Evolutionary conservation across 2,329 filamentous ascomycete species (phyloP).

Genomic region (Botrytis deweyae): DNA sequence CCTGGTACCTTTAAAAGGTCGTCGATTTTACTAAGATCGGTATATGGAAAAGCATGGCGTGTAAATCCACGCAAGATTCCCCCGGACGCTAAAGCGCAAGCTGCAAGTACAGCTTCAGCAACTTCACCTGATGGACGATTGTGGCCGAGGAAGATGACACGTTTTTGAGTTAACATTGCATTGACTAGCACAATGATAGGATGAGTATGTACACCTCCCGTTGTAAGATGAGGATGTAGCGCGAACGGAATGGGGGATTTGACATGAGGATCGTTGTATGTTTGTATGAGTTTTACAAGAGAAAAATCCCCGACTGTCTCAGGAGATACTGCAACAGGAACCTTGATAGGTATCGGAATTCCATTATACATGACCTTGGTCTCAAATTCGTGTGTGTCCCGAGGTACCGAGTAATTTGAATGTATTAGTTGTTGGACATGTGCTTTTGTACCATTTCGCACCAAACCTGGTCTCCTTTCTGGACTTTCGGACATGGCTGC

Average conservation of each 20-base stretch:
- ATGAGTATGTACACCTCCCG: slow-evolving; percentile 84
- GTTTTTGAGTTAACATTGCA: slow-evolving; percentile 91
- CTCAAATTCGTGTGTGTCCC: slow-evolving; percentile 97
- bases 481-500: slow-evolving; percentile 51
- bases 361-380: slow-evolving; percentile 94
- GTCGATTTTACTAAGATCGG: slow-evolving; percentile 95
- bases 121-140: slow-evolving; percentile 95
- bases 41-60: slow-evolving; percentile 95
- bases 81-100: slow-evolving; percentile 89
- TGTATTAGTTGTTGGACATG: slow-evolving; percentile 55
- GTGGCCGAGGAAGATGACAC: slow-evolving; percentile 92
- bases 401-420: slow-evolving; percentile 71
- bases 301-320: slow-evolving; percentile 98
- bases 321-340: slow-evolving; percentile 87
- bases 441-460: slow-evolving; percentile 61
- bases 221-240: slow-evolving; percentile 88
- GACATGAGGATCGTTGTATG: slow-evolving; percentile 81
- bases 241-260: slow-evolving; percentile 81
- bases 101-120: slow-evolving; percentile 95
- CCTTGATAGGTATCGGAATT: slow-evolving; percentile 94
- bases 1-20: slow-evolving; percentile 93
- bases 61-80: slow-evolving; percentile 93
- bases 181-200: slow-evolving; percentile 95
- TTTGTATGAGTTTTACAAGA: slow-evolving; percentile 93
- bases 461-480: slow-evolving; percentile 35